Base-by-base conservation (phyloP, 805 yeast species). In the Hermanozyma aechmeae region DNA sequence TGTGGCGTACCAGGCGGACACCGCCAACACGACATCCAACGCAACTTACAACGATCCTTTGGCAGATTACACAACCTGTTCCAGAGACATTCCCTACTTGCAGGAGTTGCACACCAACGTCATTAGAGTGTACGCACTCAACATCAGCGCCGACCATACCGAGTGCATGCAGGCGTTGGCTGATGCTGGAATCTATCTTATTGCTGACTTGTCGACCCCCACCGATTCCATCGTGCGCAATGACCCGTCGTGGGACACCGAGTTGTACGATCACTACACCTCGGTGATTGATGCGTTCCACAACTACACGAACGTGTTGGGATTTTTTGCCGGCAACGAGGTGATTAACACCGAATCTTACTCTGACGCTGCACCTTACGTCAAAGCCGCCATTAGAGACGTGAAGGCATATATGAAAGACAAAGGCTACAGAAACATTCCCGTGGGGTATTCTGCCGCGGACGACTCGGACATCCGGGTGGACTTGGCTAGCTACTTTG, bases 111-210 rank as follows among this genome's bases (percentile, higher is more conserved):
- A 65, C 44, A 79, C 87, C 36, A 81, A 81, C 50, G 78, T 76
- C 33, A 62, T 81, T 41, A 70, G 89, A 62, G 86, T 81, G 20
- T 81, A 81, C 49, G 85, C 89, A 25, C 58, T 81, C 31, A 73
- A 81, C 60, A 60, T 68, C n/a, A 47, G 70, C 23, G 45, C 60
- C 37, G 82, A 79, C 52, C 92, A 81, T 56, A 53, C 70, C 29
- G 68, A 65, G 28, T 81, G 92, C 68, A 76, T 81, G 85, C 28
- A 58, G 18, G 54, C 72, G 42, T 61, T 81, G 43, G 62, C 65
- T 37, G 82, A 81, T 15, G 93, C 89, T 32, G 96, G 96, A 29
- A 87, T 92, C 45, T 92, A 92, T 51, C 84, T 89, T 17, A 60
- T 92, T 46, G 78, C 94, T 23, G 98, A 92, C 59, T 70, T 92